Evolutionary conservation across 2,329 filamentous ascomycete species (phyloP).

Genomic region (Sphaerostilbella broomeana): DNA sequence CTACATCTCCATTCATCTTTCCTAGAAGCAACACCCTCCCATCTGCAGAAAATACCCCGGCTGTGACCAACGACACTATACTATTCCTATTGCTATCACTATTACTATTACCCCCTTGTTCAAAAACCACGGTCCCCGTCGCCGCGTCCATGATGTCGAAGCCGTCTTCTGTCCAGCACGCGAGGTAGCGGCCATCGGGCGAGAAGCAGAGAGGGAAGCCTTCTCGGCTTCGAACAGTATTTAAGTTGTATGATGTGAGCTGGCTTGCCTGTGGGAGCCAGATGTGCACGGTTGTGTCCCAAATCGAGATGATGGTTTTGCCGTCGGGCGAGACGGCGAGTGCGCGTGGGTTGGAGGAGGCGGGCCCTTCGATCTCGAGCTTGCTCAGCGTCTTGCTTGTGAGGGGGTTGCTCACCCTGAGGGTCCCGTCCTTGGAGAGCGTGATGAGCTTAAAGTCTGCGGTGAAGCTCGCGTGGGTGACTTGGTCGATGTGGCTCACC

Average conservation of each 20-base stretch:
- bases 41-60: conserved; percentile 30
- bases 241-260: conserved; percentile 31
- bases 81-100: too few species aligned
- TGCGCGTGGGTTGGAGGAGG: conserved; percentile 21
- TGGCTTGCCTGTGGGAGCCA: conserved; percentile 30
- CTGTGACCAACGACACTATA: conserved; percentile 31
- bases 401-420: conserved; percentile 29
- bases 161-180: conserved; percentile 34
- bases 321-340: conserved; percentile 30
- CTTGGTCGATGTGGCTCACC: conserved; percentile 28
- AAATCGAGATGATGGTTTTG: conserved; percentile 30
- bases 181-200: conserved; percentile 31
- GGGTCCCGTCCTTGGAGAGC: conserved; percentile 30
- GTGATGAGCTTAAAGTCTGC: conserved; percentile 29
- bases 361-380: conserved; percentile 29
- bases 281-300: conserved; percentile 32
- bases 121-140: conserved; percentile 28
- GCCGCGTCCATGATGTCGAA: conserved; percentile 35
- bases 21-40: conserved; percentile 27
- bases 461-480: conserved; percentile 33
- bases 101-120: conserved; percentile 17
- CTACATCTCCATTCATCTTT: conserved; percentile 28
- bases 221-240: conserved; percentile 27
- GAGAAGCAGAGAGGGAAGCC: conserved; percentile 37
- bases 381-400: conserved; percentile 30